phyloP scores from a whole-genome alignment of 148 eudicot species.

The Linanthus parryae region DNA sequence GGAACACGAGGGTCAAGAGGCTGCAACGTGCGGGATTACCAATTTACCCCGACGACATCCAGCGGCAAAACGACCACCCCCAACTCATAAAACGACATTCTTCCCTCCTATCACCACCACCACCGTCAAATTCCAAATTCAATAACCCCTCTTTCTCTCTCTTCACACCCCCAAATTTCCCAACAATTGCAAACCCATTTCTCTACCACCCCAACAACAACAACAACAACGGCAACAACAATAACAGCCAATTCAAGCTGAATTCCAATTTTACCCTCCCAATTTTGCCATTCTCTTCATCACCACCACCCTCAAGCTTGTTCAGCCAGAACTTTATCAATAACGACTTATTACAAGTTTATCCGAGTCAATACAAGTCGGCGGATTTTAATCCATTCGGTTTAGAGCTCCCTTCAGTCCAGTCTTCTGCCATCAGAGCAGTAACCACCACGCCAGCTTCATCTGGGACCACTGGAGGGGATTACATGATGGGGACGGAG shows the following conservation, averaged over 20 bases:
- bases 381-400: slow-evolving; percentile 2
- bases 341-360: not conserved
- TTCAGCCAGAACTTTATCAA: not conserved
- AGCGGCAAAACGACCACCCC: slow-evolving; percentile 10
- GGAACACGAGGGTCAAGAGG: slow-evolving; percentile 87
- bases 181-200: slow-evolving; percentile 19
- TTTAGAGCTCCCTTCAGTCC: slow-evolving; percentile 79
- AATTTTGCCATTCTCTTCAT: slow-evolving; percentile 10
- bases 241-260: too few relatives aligned
- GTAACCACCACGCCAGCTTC: slow-evolving; percentile 3
- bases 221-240: not conserved
- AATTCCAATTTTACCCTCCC: not conserved
- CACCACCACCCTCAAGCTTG: slow-evolving; percentile 1
- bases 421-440: slow-evolving; percentile 17
- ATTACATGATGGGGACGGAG: slow-evolving; percentile 8
- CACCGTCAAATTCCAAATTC: slow-evolving; percentile 16
- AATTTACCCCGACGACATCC: slow-evolving; percentile 55
- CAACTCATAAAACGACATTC: slow-evolving; percentile 4
- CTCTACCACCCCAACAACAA: slow-evolving; percentile 15
- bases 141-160: slow-evolving; percentile 14
- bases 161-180: slow-evolving; percentile 15
- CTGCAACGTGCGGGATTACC: slow-evolving; percentile 77
- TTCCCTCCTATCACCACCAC: slow-evolving; percentile 14
- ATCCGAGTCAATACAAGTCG: not conserved
- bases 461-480: slow-evolving; percentile 12